These are phyloP conservation scores for Erythrophleum ivorense DNA, from an alignment of 331 rosid species.

Conservation along the genomic window DNA sequence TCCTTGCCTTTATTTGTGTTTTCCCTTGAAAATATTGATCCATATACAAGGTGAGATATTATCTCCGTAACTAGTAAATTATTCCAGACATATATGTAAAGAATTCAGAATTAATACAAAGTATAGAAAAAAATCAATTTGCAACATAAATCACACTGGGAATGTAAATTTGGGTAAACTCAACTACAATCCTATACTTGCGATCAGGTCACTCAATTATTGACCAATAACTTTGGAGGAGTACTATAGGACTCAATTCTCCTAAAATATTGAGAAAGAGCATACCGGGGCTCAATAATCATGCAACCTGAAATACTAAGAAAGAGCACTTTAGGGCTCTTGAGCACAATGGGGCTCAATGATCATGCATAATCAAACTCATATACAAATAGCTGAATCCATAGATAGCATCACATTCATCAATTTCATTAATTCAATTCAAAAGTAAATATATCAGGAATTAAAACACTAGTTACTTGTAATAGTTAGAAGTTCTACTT, in stretches of 20 bases:
- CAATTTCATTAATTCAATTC: no score
- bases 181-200: background rate
- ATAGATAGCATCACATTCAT: no score
- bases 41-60: background rate
- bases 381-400: background rate
- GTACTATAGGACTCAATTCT: background rate
- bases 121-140: background rate
- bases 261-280: background rate
- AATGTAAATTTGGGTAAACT: background rate
- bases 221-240: background rate
- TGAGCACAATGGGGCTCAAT: background rate
- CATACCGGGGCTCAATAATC: background rate
- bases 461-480: no score
- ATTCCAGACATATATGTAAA: background rate
- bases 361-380: background rate
- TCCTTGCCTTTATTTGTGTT: background rate
- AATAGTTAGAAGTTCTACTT: no score
- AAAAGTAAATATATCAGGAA: no score
- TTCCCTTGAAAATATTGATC: background rate
- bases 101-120: background rate
- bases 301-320: no score
- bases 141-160: background rate
- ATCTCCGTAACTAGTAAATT: background rate
- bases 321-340: background rate
- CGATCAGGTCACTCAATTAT: background rate